A percentile compares a stretch with the other conserved stretches of the same genome.
These are phyloP conservation scores for Cordyceps tenuipes DNA, from an alignment of 2,329 filamentous ascomycete genomes.

Conservation along the genomic window DNA sequence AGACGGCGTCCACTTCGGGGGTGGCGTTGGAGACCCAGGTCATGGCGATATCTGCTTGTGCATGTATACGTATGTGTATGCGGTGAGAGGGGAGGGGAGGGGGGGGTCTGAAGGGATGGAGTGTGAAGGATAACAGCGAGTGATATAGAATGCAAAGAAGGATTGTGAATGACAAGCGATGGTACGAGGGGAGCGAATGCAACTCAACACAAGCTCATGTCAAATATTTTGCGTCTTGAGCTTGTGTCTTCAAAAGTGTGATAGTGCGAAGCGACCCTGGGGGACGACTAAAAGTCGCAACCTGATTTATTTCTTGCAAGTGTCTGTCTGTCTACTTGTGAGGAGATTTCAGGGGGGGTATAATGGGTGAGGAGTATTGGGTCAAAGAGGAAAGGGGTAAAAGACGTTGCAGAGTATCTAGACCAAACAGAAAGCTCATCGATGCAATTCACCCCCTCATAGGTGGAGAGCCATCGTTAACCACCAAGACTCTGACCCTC, in stretches of 20 bases:
- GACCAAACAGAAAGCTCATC: not conserved
- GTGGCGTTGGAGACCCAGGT: slow-evolving; percentile 43
- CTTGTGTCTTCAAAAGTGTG: not conserved
- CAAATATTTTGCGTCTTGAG: not conserved
- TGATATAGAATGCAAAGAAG: not conserved
- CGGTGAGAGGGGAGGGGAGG: no score
- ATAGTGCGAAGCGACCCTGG: not conserved
- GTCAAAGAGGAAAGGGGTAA: not conserved
- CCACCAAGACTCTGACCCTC: not conserved
- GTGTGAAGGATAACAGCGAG: not conserved
- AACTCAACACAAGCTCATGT: slow-evolving; percentile 6
- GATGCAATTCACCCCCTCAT: not conserved
- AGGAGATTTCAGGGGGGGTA: no score
- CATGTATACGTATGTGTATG: not conserved
- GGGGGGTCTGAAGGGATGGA: not conserved
- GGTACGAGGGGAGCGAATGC: not conserved
- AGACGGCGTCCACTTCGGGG: slow-evolving; percentile 36
- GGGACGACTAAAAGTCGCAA: not conserved
- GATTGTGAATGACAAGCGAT: not conserved
- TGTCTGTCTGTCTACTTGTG: no score
- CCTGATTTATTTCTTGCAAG: not conserved
- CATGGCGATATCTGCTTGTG: slow-evolving; percentile 25
- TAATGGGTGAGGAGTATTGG: no score
- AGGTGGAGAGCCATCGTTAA: not conserved
- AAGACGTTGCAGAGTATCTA: not conserved